phyloP scores from a whole-genome alignment of 208 protist genomes.

The Leishmania guyanensis region DNA sequence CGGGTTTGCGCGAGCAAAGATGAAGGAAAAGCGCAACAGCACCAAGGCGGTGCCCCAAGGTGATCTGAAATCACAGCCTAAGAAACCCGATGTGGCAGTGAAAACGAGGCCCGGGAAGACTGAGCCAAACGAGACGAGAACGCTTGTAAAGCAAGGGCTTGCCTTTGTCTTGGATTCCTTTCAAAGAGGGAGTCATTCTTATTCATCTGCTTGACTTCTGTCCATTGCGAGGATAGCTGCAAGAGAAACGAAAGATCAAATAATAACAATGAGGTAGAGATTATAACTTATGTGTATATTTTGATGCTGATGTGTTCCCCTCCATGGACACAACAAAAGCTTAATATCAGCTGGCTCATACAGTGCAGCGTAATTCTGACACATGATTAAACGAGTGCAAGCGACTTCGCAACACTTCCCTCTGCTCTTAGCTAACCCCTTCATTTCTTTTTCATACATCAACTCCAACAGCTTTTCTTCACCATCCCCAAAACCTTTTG shows the following conservation, averaged over 20 bases:
- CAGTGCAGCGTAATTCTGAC: not conserved
- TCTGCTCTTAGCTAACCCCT: not conserved
- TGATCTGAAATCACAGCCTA: not conserved
- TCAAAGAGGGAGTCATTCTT: not conserved
- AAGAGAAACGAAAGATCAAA: not conserved
- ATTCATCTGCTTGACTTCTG: conserved; percentile 4
- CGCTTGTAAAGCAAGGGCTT: conserved; percentile 31
- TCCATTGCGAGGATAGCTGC: not conserved
- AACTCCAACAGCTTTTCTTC: not conserved
- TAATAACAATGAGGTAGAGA: not conserved
- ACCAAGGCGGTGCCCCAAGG: conserved; percentile 8
- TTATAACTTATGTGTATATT: not conserved
- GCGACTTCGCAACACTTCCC: not conserved
- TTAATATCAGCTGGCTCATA: not conserved
- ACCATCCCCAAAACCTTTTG: not conserved
- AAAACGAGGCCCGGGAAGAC: conserved; percentile 11
- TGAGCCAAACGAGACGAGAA: conserved; percentile 13
- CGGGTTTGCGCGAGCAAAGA: conserved; percentile 69
- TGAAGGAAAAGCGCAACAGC: conserved; percentile 42
- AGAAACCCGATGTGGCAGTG: conserved; percentile 1
- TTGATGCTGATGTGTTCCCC: not conserved
- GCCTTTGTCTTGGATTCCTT: conserved; percentile 26
- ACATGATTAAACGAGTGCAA: not conserved
- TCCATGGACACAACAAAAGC: not conserved
- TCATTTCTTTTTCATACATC: not conserved